Evolutionary conservation across 148 eudicot genomes (phyloP).

Genomic region (Simmondsia chinensis): DNA sequence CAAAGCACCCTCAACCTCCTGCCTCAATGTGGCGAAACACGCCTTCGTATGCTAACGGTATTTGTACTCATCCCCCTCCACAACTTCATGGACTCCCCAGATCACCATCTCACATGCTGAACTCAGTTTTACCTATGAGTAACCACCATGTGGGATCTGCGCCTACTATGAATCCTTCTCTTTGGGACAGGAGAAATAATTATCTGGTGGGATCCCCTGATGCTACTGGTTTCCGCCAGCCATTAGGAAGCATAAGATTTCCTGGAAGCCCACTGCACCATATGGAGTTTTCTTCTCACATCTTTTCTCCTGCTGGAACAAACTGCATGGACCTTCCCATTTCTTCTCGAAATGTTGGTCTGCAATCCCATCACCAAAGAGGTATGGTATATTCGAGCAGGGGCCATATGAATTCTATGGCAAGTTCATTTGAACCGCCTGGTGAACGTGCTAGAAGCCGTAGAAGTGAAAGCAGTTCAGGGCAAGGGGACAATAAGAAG

Average conservation of each 20-base stretch:
- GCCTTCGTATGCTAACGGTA: constrained; percentile 38
- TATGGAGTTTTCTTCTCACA: constrained; percentile 43
- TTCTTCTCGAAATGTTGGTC: constrained; percentile 44
- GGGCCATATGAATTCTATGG: constrained; percentile 50
- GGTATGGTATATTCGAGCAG: constrained; percentile 48
- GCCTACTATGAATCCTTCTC: constrained; percentile 58
- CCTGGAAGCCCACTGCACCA: constrained; percentile 54
- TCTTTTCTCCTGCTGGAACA: constrained; percentile 48
- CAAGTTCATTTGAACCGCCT: constrained; percentile 48
- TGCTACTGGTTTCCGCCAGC: constrained; percentile 46
- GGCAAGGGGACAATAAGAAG: constrained; percentile 58
- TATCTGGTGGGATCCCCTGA: constrained; percentile 52
- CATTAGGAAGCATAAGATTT: constrained; percentile 49
- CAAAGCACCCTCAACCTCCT: constrained; percentile 37
- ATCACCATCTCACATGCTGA: constrained; percentile 48
- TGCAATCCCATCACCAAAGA: constrained; percentile 49
- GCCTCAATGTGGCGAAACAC: constrained; percentile 54
- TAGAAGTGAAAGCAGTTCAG: constrained; percentile 46
- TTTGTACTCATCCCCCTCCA: constrained; percentile 33
- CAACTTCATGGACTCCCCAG: constrained; percentile 33
- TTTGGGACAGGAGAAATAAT: constrained; percentile 60
- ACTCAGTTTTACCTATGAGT: constrained; percentile 32
- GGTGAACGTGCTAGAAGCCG: constrained; percentile 51
- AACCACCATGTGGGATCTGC: constrained; percentile 70
- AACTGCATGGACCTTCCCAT: constrained; percentile 49